These are phyloP conservation scores for Heimioporus sp. DNA, from an alignment of 768 basidiomycete genomes.

Conservation along the genomic window DNA sequence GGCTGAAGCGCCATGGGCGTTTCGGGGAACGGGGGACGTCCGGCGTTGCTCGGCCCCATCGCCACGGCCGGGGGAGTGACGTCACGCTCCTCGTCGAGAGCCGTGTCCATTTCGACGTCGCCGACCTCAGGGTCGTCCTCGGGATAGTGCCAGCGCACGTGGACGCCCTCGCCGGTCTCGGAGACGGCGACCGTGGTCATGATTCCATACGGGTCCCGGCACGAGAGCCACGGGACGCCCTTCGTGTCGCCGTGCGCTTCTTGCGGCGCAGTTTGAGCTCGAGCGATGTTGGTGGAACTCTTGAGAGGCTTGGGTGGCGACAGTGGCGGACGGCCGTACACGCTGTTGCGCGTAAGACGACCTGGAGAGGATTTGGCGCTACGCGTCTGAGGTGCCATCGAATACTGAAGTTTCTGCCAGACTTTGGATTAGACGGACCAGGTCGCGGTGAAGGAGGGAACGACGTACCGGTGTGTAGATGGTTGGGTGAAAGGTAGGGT, in stretches of 20 bases:
- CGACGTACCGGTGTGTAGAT: neutral
- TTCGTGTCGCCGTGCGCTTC: neutral
- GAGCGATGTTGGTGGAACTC: neutral
- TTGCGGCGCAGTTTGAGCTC: neutral
- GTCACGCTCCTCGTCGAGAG: constrained; percentile 15
- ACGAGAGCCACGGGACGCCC: constrained; percentile 16
- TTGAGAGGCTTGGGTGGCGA: constrained; percentile 8
- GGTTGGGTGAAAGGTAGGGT: neutral
- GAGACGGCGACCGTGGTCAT: constrained; percentile 15
- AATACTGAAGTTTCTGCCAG: neutral
- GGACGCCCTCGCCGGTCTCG: constrained; percentile 19
- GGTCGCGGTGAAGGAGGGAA: neutral
- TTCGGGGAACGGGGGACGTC: constrained; percentile 8
- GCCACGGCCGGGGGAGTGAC: constrained; percentile 9
- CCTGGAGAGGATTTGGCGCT: constrained; percentile 16
- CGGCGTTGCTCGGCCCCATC: neutral
- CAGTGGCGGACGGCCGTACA: constrained; percentile 13
- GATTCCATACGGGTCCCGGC: constrained; percentile 12
- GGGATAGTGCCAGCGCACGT: constrained; percentile 20
- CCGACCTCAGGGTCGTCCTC: constrained; percentile 2
- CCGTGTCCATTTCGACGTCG: constrained; percentile 8
- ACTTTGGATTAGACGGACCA: neutral
- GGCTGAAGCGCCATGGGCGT: constrained; percentile 19
- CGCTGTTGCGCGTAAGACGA: constrained; percentile 23
- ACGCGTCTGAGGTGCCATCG: constrained; percentile 29